phyloP scores from a whole-genome alignment of 345 rosid species.

The Pelargonium nanum region DNA sequence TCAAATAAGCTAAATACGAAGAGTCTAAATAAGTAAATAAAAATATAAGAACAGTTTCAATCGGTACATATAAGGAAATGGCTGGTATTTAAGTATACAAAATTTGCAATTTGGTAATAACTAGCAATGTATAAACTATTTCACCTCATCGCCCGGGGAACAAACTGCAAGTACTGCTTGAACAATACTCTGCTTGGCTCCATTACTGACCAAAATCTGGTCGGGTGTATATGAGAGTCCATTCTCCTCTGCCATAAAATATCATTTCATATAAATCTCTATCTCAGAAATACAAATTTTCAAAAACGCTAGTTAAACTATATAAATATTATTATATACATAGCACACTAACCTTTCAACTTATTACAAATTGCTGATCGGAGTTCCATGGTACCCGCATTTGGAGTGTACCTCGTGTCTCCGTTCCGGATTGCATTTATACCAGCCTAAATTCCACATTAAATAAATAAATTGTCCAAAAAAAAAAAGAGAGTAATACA shows the following conservation, averaged over 20 bases:
- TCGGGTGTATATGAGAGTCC: slow-evolving; percentile 71
- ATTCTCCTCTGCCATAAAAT: slow-evolving; percentile 63
- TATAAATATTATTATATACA: too few species aligned
- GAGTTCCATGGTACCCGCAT: slow-evolving; percentile 77
- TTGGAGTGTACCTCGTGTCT: slow-evolving; percentile 74
- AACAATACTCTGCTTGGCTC: slow-evolving; percentile 74
- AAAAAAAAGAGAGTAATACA: too few species aligned
- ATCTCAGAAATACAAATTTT: neutral
- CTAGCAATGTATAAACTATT: neutral
- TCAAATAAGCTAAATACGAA: too few species aligned
- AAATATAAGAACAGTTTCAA: too few species aligned
- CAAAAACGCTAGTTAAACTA: neutral
- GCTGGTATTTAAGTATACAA: too few species aligned
- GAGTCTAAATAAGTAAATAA: neutral
- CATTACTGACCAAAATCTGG: slow-evolving; percentile 86
- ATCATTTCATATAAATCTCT: neutral
- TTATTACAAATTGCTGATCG: slow-evolving; percentile 80
- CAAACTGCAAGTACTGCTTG: slow-evolving; percentile 93
- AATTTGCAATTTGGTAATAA: too few species aligned
- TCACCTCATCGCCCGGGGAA: slow-evolving; percentile 94
- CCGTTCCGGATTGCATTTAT: slow-evolving; percentile 85
- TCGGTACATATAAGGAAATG: too few species aligned
- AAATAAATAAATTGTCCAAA: too few species aligned
- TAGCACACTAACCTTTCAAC: slow-evolving; percentile 48
- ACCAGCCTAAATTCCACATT: slow-evolving; percentile 55